Evolutionary conservation across 139 green algal genomes (phyloP).

Genomic region (Picochlorum sp.): DNA sequence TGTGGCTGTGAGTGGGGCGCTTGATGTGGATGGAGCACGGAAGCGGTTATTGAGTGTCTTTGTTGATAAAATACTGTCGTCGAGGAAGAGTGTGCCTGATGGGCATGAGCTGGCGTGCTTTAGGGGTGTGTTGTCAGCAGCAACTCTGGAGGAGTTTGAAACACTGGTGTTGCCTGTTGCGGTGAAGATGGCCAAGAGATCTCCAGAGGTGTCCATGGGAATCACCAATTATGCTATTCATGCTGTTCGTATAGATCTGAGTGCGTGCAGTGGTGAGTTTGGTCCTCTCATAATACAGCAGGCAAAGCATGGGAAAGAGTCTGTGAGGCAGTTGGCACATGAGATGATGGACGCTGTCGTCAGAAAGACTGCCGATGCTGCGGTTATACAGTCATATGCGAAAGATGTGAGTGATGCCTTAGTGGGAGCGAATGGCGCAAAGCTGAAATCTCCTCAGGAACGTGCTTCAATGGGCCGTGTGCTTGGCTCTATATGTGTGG

Average conservation of each 20-base stretch:
- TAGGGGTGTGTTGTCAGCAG: slow-evolving; percentile 30
- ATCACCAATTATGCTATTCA: slow-evolving; percentile 26
- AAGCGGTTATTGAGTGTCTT: slow-evolving; percentile 16
- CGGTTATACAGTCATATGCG: slow-evolving; percentile 13
- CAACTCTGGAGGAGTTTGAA: slow-evolving; percentile 37
- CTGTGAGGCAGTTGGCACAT: slow-evolving; percentile 28
- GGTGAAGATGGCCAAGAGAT: slow-evolving; percentile 50
- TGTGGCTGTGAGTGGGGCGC: not conserved
- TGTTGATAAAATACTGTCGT: slow-evolving; percentile 30
- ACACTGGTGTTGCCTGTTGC: slow-evolving; percentile 49
- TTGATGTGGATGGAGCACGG: slow-evolving; percentile 1
- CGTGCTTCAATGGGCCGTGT: slow-evolving; percentile 37
- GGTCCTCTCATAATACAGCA: slow-evolving; percentile 47
- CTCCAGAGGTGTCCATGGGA: slow-evolving; percentile 55
- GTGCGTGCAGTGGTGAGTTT: slow-evolving; percentile 39
- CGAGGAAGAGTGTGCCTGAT: slow-evolving; percentile 15
- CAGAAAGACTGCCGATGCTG: slow-evolving; percentile 14
- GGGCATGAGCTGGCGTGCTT: slow-evolving; percentile 25
- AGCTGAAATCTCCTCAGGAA: slow-evolving; percentile 53
- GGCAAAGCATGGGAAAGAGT: slow-evolving; percentile 50
- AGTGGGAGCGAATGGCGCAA: slow-evolving; percentile 47
- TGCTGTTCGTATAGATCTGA: slow-evolving; percentile 33
- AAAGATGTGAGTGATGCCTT: slow-evolving; percentile 24
- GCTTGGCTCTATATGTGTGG: slow-evolving; percentile 11
- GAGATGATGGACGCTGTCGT: slow-evolving; percentile 39